Evolutionary conservation across 345 rosid genomes (phyloP).

Genomic region (Microcos paniculata): DNA sequence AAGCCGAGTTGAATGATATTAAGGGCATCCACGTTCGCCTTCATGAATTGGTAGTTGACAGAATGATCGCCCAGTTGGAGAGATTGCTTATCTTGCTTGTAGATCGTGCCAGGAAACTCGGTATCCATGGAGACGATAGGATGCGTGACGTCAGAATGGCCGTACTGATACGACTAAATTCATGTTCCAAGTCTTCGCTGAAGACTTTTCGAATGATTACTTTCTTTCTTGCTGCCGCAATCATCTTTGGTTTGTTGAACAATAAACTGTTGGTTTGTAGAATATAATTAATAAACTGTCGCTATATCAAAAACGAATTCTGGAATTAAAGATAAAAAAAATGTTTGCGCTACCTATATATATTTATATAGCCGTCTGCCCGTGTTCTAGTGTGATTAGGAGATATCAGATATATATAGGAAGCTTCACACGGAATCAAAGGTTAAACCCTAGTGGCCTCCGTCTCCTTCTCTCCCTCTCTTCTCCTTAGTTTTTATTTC

Average conservation of each 20-base stretch:
- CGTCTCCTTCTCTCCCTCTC: too few relatives aligned
- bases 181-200: not conserved
- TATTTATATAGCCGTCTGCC: too few relatives aligned
- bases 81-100: not conserved
- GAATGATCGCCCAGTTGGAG: not conserved
- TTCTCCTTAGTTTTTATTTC: too few relatives aligned
- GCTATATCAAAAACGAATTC: too few relatives aligned
- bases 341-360: too few relatives aligned
- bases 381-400: too few relatives aligned
- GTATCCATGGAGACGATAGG: not conserved
- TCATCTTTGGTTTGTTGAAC: not conserved
- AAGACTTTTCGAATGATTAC: not conserved
- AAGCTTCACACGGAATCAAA: too few relatives aligned
- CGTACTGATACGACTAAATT: not conserved
- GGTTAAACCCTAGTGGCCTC: too few relatives aligned
- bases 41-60: not conserved
- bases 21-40: not conserved
- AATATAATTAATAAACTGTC: too few relatives aligned
- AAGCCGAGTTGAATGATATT: constrained; percentile 7
- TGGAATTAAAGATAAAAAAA: too few relatives aligned
- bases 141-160: not conserved
- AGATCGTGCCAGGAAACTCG: not conserved
- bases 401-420: too few relatives aligned
- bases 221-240: not conserved
- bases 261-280: too few relatives aligned